Percentiles rank a stretch among this genome's conserved stretches.
Conservation (phyloP, 768 basidiomycete genomes). For the Psilocybe sp. region DNA sequence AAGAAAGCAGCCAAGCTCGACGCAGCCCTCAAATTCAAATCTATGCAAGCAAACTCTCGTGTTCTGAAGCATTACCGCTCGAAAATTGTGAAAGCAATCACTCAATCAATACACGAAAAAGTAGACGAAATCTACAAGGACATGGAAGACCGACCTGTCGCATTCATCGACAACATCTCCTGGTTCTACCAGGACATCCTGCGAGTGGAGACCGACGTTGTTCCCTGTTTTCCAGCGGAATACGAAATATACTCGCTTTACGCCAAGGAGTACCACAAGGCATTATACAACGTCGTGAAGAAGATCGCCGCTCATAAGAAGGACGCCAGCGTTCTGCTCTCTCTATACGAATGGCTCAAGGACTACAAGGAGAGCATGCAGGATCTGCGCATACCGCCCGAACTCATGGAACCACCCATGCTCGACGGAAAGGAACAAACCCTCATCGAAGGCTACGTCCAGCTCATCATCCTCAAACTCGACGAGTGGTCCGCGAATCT, state of each 20-base stretch:
- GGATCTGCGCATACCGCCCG: constrained; percentile 80
- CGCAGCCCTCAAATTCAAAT: constrained; percentile 90
- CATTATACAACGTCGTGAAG: constrained; percentile 72
- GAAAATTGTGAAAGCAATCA: constrained; percentile 80
- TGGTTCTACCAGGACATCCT: constrained; percentile 97
- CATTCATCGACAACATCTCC: constrained; percentile 72
- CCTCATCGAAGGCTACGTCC: constrained; percentile 93
- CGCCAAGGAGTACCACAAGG: constrained; percentile 87
- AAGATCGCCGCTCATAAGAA: constrained; percentile 69
- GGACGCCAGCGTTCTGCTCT: constrained; percentile 85
- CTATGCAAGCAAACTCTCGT: constrained; percentile 89
- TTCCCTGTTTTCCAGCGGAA: constrained; percentile 86
- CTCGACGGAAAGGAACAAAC: constrained; percentile 92
- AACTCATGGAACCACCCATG: constrained; percentile 84
- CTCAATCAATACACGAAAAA: constrained; percentile 67
- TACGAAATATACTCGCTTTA: constrained; percentile 87
- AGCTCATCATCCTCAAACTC: constrained; percentile 89
- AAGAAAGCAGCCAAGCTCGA: constrained; percentile 93
- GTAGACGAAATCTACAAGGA: constrained; percentile 68
- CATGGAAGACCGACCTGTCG: constrained; percentile 60
- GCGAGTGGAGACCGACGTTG: constrained; percentile 87
- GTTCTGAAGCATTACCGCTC: constrained; percentile 94
- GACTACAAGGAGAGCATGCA: constrained; percentile 95
- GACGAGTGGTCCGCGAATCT: constrained; percentile 96
- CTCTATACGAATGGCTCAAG: constrained; percentile 91